Evolutionary conservation across 176 grass and related monocot species (phyloP).

Genomic region (Bothriochloa decipiens): DNA sequence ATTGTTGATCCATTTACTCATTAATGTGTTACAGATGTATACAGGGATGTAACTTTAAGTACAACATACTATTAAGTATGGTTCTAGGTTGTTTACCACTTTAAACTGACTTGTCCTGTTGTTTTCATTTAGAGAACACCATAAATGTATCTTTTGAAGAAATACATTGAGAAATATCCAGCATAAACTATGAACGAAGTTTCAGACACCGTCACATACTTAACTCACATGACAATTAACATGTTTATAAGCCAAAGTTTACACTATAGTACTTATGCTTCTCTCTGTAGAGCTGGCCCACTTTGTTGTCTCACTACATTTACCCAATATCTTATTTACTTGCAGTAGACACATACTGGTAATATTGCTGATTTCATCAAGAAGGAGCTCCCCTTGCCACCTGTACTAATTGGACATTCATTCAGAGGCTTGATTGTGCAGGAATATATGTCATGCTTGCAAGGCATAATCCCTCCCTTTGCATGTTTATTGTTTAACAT

Average conservation of each 20-base stretch:
- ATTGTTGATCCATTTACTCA: not conserved
- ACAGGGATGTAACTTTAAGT: not conserved
- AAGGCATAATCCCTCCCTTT: conserved; percentile 37
- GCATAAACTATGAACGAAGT: not conserved
- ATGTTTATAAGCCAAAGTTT: not conserved
- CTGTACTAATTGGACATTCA: conserved; percentile 89
- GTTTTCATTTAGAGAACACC: not conserved
- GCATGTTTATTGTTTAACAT: not conserved
- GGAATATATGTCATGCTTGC: conserved; percentile 74
- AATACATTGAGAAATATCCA: conserved; percentile 12
- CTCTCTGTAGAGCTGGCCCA: not conserved
- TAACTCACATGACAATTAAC: conserved; percentile 9
- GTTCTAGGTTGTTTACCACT: not conserved
- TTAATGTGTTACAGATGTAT: not conserved
- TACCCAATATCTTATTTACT: conserved; percentile 42
- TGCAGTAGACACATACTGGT: conserved; percentile 88
- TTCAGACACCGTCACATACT: not conserved
- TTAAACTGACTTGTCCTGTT: not conserved
- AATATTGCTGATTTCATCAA: conserved; percentile 84
- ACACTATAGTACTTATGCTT: not conserved
- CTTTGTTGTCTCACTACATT: conserved; percentile 30
- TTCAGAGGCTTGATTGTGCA: conserved; percentile 96
- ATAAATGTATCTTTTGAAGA: not conserved
- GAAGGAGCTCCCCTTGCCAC: conserved; percentile 55
- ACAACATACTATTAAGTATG: not conserved